phyloP scores from a whole-genome alignment of 1,284 basidiomycete genomes.

The Rhodotorula sp. region DNA sequence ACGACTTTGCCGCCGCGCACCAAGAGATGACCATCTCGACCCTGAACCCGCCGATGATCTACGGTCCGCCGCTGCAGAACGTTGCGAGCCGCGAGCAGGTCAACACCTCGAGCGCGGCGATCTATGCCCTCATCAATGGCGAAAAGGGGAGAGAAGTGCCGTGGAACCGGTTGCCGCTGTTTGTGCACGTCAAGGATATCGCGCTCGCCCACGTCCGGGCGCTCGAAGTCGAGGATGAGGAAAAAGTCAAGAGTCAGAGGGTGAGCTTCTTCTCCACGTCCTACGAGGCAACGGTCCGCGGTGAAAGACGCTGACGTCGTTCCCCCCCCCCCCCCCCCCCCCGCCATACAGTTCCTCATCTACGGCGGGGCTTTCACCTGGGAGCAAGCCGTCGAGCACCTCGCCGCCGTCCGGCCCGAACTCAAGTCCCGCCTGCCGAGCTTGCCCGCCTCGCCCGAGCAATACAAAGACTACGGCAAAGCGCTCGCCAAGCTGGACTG shows the following conservation, averaged over 20 bases:
- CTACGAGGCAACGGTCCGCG: not conserved
- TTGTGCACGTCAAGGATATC: conserved; percentile 45
- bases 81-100: conserved; percentile 22
- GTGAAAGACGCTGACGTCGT: no score
- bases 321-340: fast-evolving
- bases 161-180: conserved; percentile 48
- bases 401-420: conserved; percentile 13
- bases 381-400: conserved; percentile 34
- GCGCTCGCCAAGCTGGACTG: conserved; percentile 32
- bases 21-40: conserved; percentile 26
- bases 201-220: conserved; percentile 46
- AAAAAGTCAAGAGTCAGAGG: conserved; percentile 27
- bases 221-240: conserved; percentile 40
- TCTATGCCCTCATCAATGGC: conserved; percentile 42
- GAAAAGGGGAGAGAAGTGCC: conserved; percentile 40
- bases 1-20: conserved; percentile 41
- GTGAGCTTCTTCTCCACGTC: conserved; percentile 15
- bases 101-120: conserved; percentile 39
- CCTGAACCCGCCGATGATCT: conserved; percentile 43
- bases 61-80: conserved; percentile 34
- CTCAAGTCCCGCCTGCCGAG: conserved; percentile 31
- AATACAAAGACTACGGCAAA: conserved; percentile 15
- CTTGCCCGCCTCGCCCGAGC: conserved; percentile 12
- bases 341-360: conserved; percentile 22
- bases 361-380: conserved; percentile 40